Evolutionary conservation across 371 early-diverging fungal genomes (phyloP), one percentile per base, ranked within the genome.

Genomic region (Mortierella sp.): DNA sequence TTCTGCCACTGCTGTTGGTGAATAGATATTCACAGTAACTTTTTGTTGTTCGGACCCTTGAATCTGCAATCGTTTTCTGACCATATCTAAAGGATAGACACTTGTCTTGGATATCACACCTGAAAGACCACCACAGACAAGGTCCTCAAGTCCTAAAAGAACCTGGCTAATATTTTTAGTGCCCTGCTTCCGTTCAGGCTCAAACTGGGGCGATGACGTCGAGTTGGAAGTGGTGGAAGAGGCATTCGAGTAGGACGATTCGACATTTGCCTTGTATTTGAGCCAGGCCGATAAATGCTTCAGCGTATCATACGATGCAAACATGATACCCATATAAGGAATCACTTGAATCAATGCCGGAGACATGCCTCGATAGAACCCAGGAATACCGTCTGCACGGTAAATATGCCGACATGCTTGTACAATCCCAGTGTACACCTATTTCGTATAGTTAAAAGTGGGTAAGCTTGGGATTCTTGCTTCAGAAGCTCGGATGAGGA

Each of bases 321-420:
- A 96, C 69, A 93, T 86, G 0, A 94, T 75, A 5, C 97, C 97
- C 96, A 97, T 97, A 67, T 96, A 96, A 1, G 98, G 98, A 85
- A 96, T 90, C 32, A 98, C 96, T 81, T 97, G 96, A 28, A 94
- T 78, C 28, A 96, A 81, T 0, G 96, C 87, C 6, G 98, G 94
- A 73, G 90, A 85, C 52, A 97, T 73, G 2, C 98, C 98, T 47
- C 93, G 86, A 84, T 98, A 98, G 63, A 96, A 95, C 12, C 99
- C 98, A 4, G 62, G 52, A 2, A 94, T 37, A 0, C 98, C 97
- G 70, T 98, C 97, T 8, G 83, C 74, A 2, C 72, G 66, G 47
- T 86, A 84, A 64, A 97, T 97, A 61, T 88, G 78, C 11, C 69
- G 39, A 5, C 94, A 78, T 6, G 96, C 94, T 39, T 88, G 87